These are phyloP conservation scores for Waltergamsia citrina DNA, from an alignment of 2,329 filamentous ascomycete species.

Conservation along the genomic window DNA sequence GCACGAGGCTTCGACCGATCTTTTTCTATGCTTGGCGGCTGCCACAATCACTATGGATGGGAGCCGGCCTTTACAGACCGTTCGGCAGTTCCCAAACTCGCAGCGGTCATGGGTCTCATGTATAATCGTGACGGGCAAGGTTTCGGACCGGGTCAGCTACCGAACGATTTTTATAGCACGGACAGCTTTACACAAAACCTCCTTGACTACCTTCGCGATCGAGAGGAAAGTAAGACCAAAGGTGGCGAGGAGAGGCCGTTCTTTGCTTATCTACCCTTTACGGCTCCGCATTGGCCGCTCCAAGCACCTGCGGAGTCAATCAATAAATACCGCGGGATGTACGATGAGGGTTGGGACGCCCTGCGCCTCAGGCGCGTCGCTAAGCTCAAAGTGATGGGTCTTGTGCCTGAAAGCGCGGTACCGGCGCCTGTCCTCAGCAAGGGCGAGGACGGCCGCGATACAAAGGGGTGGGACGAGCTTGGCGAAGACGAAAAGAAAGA, in stretches of 20 bases:
- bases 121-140: no score
- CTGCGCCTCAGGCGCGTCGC: conserved; percentile 42
- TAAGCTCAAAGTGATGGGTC: conserved; percentile 44
- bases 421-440: conserved; percentile 10
- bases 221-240: conserved; percentile 25
- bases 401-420: conserved; percentile 32
- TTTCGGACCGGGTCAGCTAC: no score
- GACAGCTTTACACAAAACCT: conserved; percentile 42
- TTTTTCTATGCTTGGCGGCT: no score
- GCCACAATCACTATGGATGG: no score
- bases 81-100: no score
- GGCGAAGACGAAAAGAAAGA: conserved; percentile 19
- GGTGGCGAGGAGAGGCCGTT: conserved; percentile 40
- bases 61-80: no score
- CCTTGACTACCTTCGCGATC: conserved; percentile 39
- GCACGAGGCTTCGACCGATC: no score
- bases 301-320: conserved; percentile 46
- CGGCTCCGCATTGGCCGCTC: conserved; percentile 54
- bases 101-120: no score
- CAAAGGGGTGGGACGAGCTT: conserved; percentile 29
- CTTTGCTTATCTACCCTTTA: conserved; percentile 52
- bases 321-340: conserved; percentile 48
- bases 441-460: conserved; percentile 25
- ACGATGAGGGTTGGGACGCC: conserved; percentile 50
- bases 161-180: conserved; percentile 37